Evolutionary conservation across 352 stramenopile genomes (phyloP).

Genomic region (Pythium scleroteichum): DNA sequence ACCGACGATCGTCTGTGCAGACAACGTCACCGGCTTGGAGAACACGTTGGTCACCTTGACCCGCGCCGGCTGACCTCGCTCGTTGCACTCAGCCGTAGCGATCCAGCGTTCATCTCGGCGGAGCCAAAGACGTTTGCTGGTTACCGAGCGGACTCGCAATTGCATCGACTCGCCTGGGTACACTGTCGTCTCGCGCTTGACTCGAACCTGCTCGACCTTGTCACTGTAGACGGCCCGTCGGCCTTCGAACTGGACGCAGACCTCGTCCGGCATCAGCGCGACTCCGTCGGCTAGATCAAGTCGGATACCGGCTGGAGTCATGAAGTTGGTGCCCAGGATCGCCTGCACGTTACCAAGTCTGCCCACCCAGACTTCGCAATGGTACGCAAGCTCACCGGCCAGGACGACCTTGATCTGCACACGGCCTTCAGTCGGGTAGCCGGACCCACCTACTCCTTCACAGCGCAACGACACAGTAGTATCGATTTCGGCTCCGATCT

Average conservation of each 20-base stretch:
- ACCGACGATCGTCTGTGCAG: not conserved
- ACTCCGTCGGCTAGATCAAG: slow-evolving; percentile 12
- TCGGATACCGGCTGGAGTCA: slow-evolving; percentile 13
- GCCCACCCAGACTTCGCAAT: slow-evolving; percentile 8
- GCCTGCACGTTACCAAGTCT: not conserved
- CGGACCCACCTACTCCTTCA: not conserved
- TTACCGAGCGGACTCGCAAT: not conserved
- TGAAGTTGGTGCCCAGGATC: slow-evolving; percentile 20
- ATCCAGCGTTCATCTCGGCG: slow-evolving; percentile 13
- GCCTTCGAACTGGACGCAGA: slow-evolving; percentile 6
- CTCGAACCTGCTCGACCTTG: not conserved
- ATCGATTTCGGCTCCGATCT: slow-evolving; percentile 4
- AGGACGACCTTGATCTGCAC: slow-evolving; percentile 12
- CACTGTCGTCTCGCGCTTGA: not conserved
- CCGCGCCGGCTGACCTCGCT: not conserved
- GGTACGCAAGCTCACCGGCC: slow-evolving; percentile 4
- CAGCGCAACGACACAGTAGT: not conserved
- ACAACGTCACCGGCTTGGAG: not conserved
- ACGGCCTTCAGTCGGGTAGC: not conserved
- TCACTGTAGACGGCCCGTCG: slow-evolving; percentile 12
- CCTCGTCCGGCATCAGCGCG: slow-evolving; percentile 10
- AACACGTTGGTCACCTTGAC: slow-evolving; percentile 19
- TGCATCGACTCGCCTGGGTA: not conserved
- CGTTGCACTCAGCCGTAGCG: slow-evolving; percentile 10
- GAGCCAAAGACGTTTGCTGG: not conserved